Conservation (phyloP, 495 filamentous ascomycete genomes). For the Pseudevernia furfuracea region DNA sequence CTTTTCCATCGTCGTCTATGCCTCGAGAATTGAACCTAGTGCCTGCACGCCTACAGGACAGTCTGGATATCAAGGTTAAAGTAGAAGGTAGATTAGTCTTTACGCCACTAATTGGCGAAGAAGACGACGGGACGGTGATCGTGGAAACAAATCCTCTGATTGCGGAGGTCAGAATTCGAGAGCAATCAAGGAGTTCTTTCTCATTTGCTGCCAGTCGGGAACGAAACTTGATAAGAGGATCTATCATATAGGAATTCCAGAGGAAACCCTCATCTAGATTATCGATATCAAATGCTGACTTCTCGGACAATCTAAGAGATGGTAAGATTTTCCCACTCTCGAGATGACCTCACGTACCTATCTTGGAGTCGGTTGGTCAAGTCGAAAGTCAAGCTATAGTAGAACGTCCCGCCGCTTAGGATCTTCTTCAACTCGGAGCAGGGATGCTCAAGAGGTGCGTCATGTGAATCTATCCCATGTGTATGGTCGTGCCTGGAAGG, state of each 20-base stretch:
- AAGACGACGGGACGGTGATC: conserved; percentile 67
- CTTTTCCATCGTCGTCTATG: conserved; percentile 95
- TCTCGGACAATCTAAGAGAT: conserved; percentile 36
- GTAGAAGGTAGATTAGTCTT: conserved; percentile 68
- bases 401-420: conserved; percentile 89
- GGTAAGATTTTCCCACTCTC: conserved; percentile 16
- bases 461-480: conserved; percentile 48
- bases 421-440: conserved; percentile 86
- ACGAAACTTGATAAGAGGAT: conserved; percentile 80
- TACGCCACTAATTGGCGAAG: conserved; percentile 29
- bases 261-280: conserved; percentile 82
- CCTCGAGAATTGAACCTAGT: conserved; percentile 94
- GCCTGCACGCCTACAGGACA: conserved; percentile 86
- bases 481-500: conserved; percentile 44
- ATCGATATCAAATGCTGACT: conserved; percentile 65
- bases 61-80: conserved; percentile 81
- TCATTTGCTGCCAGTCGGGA: conserved; percentile 67
- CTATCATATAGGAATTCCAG: conserved; percentile 98
- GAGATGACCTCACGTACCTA: conserved; percentile 50
- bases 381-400: conserved; percentile 96
- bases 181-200: conserved; percentile 66
- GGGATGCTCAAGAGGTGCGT: conserved; percentile 71
- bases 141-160: conserved; percentile 88
- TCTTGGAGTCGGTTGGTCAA: conserved; percentile 90
- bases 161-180: conserved; percentile 83